Evolutionary conservation across 371 early-diverging fungal species (phyloP), one percentile per base, ranked within the genome.

Genomic region (Batrachochytrium dendrobatidis): DNA sequence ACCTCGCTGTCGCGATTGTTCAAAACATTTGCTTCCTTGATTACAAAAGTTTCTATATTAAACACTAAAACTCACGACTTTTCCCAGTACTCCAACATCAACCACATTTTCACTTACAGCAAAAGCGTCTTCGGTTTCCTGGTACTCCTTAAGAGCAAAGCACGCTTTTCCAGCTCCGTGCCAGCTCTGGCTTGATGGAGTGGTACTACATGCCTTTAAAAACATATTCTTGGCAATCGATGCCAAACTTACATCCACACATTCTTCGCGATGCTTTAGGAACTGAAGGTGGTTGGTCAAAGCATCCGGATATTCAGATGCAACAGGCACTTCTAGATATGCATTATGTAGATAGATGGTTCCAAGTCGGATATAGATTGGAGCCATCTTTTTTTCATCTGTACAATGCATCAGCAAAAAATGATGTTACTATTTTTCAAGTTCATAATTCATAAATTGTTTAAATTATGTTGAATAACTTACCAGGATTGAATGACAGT

Each of bases 51-150:
- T 24, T 12, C 25, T 8, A 66, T 26, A 57, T 24, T n/a, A n/a
- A 32, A 30, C 55, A 2, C 22, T 3, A n/a, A n/a, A n/a, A n/a
- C n/a, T n/a, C n/a, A n/a, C n/a, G n/a, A n/a, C n/a, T n/a, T n/a
- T n/a, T n/a, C n/a, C n/a, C n/a, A n/a, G n/a, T n/a, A n/a, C n/a
- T n/a, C n/a, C n/a, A n/a, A n/a, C n/a, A n/a, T n/a, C n/a, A n/a
- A n/a, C n/a, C n/a, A n/a, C n/a, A n/a, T n/a, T n/a, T n/a, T n/a
- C 44, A 31, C 67, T 46, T 54, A 79, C 80, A 39, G 76, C 63
- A 32, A 80, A 53, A 0, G 74, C 71, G 51, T 75, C 76, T 58
- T 80, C 80, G n/a, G 80, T 77, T 39, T 80, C 77, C 10, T 62
- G 68, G 26, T 51, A 68, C 32, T 75, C 64, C 2, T 67, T 68